These are phyloP conservation scores for Hypoxylon intermedium DNA, from an alignment of 495 filamentous ascomycete species.

Conservation along the genomic window DNA sequence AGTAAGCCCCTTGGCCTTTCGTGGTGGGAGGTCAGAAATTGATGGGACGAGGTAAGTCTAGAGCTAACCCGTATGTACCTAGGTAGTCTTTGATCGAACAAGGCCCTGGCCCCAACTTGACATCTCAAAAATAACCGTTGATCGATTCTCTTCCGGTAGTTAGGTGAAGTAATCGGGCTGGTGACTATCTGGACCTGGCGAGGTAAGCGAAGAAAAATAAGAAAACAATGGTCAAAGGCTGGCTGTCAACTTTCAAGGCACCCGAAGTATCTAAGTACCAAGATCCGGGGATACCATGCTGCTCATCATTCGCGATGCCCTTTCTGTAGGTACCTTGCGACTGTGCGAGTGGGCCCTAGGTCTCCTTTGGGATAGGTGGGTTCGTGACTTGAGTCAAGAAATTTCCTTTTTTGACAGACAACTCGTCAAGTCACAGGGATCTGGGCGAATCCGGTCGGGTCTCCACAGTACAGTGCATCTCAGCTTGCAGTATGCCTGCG, in stretches of 20 bases:
- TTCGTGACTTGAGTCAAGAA: slow-evolving; percentile 32
- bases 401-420: slow-evolving; percentile 37
- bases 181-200: slow-evolving; percentile 22
- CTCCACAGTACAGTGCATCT: slow-evolving; percentile 20
- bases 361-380: slow-evolving; percentile 21
- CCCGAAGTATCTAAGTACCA: slow-evolving; percentile 21
- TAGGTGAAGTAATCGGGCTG: too few species aligned
- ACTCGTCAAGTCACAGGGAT: slow-evolving; percentile 28
- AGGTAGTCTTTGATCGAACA: slow-evolving; percentile 8
- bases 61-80: background rate
- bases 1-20: slow-evolving; percentile 6
- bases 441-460: slow-evolving; percentile 28
- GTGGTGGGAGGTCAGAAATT: background rate
- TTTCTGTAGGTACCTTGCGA: slow-evolving; percentile 27
- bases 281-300: slow-evolving; percentile 40
- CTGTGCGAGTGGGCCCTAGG: slow-evolving; percentile 9
- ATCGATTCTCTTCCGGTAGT: slow-evolving; percentile 10
- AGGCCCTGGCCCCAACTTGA: slow-evolving; percentile 7
- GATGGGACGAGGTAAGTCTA: background rate
- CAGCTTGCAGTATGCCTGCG: background rate
- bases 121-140: slow-evolving; percentile 6
- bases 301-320: slow-evolving; percentile 23
- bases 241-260: slow-evolving; percentile 8
- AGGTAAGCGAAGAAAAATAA: slow-evolving; percentile 27
- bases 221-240: background rate